Evolutionary conservation across 805 yeast genomes (phyloP), one percentile per base, ranked within the genome.

Genomic region (Cyberlindnera nakhonratchasimensis): DNA sequence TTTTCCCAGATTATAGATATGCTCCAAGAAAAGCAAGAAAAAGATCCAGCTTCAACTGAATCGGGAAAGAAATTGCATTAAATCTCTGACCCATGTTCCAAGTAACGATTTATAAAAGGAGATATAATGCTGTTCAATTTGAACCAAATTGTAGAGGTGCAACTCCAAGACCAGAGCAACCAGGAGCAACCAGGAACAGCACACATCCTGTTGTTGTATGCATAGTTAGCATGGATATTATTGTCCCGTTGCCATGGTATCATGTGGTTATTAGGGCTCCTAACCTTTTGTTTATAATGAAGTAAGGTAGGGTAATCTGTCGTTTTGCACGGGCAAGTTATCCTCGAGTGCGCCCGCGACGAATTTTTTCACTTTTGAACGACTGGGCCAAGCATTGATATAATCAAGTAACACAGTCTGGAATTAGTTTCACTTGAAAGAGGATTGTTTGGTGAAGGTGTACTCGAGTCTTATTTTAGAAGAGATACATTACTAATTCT

Each of bases 361-460:
- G 43, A 40, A 40, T 40, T 40, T 40, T 40, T 40, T 40, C 43
- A 40, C 36, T 35, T 40, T 30, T 36, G 37, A 32, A 34, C 34
- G 32, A 28, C 18, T 33, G 22, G 33, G 22, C 11, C 8, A 12
- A 17, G 14, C 14, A 30, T 12, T 17, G 22, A n/a, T 6, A 10
- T 21, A 19, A 18, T 17, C 11, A n/a, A n/a, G n/a, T n/a, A n/a
- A n/a, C n/a, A n/a, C n/a, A n/a, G n/a, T n/a, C n/a, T n/a, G n/a
- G n/a, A n/a, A n/a, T n/a, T n/a, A n/a, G n/a, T n/a, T n/a, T n/a
- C n/a, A n/a, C n/a, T n/a, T n/a, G n/a, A n/a, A n/a, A n/a, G n/a
- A n/a, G n/a, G n/a, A n/a, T n/a, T n/a, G n/a, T n/a, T n/a, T n/a
- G n/a, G n/a, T n/a, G 29, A 26, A 14, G 29, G 29, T 26, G 29